Evolutionary conservation across 1,284 basidiomycete species (phyloP).

Genomic region (Rhodotorula mucilaginosa): DNA sequence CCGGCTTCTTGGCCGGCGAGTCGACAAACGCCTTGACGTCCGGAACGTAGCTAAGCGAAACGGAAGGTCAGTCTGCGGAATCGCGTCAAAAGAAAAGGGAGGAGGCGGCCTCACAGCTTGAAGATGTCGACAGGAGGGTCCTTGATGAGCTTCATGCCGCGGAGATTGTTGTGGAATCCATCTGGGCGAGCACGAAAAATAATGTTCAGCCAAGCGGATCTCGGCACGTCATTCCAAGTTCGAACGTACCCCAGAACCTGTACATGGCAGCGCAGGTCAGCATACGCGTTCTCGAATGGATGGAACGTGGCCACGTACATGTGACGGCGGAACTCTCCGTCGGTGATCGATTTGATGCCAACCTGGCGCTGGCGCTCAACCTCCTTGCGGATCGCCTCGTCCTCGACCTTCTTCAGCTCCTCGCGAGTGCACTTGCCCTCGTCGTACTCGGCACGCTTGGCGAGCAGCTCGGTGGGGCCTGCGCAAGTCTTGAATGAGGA

Average conservation of each 20-base stretch:
- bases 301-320: constrained; percentile 2
- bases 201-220: too few species aligned
- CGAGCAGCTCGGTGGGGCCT: constrained; percentile 45
- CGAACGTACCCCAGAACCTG: constrained; percentile 43
- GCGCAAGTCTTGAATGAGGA: not conserved
- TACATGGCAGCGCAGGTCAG: not conserved
- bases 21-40: constrained; percentile 53
- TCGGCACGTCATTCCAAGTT: not conserved
- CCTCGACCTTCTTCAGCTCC: constrained; percentile 47
- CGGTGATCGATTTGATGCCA: constrained; percentile 49
- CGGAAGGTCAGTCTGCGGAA: not conserved
- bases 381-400: constrained; percentile 49
- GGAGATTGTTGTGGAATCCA: constrained; percentile 58
- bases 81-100: not conserved
- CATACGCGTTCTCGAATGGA: fast-evolving
- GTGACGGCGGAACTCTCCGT: constrained; percentile 49
- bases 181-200: constrained; percentile 43
- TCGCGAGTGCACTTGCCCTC: constrained; percentile 43
- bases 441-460: constrained; percentile 44
- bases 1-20: constrained; percentile 45
- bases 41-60: constrained; percentile 50
- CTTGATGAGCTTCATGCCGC: constrained; percentile 60
- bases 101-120: constrained; percentile 46
- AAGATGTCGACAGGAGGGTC: constrained; percentile 51
- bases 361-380: constrained; percentile 47